Evolutionary conservation across 1,284 basidiomycete species (phyloP), one percentile per base, ranked within the genome.

Genomic region (Apiotrichum domesticum): DNA sequence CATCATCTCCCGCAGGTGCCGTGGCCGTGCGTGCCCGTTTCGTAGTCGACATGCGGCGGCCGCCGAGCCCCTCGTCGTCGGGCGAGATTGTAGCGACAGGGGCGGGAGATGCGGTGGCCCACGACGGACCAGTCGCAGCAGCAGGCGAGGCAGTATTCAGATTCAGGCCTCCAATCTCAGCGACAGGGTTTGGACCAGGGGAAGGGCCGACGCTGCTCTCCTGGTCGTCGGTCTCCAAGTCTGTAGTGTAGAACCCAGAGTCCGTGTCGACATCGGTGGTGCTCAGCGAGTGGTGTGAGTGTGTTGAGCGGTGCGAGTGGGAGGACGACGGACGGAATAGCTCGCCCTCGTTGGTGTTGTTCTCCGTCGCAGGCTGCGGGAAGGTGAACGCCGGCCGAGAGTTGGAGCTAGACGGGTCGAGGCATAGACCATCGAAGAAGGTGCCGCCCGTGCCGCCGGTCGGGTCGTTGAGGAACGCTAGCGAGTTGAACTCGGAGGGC

Each of bases 251-350:
- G 40, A 48, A 56, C 15, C 41, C 41, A 15, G 54, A 47, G 52
- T 53, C 52, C 13, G 46, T 49, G 49, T 60, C 56, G 14, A 56
- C 40, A 43, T 63, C 62, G 9, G 62, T 63, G n/a, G 54, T 53
- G 48, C 21, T 21, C 10, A 42, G 37, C 5, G 37, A 41, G 5
- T 29, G 37, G 8, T 14, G 32, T 21, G 21, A 21, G 21, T 21
- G 21, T 21, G 21, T 21, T 15, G 52, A 47, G 46, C 13, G 40
- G 15, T 42, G 34, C 29, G 52, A 42, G 29, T 45, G 40, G 3
- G 62, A 48, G 3, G 58, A 60, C 3, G 39, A 29, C 2, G 62
- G 58, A 14, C 62, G 56, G 46, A 48, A 54, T 32, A 50, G 46
- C 39, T 44, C 49, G 40, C 33, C 11, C 7, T 8, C 14, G 42